Evolutionary conservation across 1,139 yeast species (phyloP), one percentile per base, ranked within the genome.

Genomic region (Hemisphaericaspora xylofermentans): DNA sequence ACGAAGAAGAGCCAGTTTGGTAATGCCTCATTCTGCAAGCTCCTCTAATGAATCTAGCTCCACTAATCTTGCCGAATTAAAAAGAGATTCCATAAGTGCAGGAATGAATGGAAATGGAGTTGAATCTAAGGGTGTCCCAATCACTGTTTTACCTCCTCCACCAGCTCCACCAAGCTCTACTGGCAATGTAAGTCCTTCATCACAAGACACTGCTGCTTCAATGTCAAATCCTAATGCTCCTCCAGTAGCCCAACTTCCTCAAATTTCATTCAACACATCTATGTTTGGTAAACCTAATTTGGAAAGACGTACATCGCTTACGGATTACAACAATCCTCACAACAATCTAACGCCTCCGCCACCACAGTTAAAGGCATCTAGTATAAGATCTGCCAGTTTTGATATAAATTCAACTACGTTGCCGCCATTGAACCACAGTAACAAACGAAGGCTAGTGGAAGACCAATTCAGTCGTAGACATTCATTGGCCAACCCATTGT

Each of bases 1-100:
- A 45, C 67, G 95, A 49, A 74, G 88, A 51, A 60, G 87, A 47
- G 81, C 82, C 3, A 60, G 66, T 43, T 40, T 46, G 33, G 47
- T 45, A 4, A 37, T 46, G 6, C 6, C 27, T 6, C 27, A 33
- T 6, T 6, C n/a, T 10, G 6, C 26, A 6, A 7, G n/a, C 5
- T 24, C 26, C 6, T 24, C 24, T 15, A 16, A 15, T 12, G 29
- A 30, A 4, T 12, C 29, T 6, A 26, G 18, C 26, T 19, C 17
- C 22, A 16, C 29, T 12, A 18, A 21, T 14, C 14, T 21, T 12
- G 17, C 34, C 21, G 40, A 36, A n/a, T 14, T 24, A 12, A 33
- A 37, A 13, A 24, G 37, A 29, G 19, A 40, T n/a, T 29, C 34
- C 3, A 8, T 17, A 16, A 19, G 38, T 29, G 22, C 29, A 13